Evolutionary conservation across 805 yeast species (phyloP), one percentile per base, ranked within the genome.

Genomic region (Yarrowia alimentaria): DNA sequence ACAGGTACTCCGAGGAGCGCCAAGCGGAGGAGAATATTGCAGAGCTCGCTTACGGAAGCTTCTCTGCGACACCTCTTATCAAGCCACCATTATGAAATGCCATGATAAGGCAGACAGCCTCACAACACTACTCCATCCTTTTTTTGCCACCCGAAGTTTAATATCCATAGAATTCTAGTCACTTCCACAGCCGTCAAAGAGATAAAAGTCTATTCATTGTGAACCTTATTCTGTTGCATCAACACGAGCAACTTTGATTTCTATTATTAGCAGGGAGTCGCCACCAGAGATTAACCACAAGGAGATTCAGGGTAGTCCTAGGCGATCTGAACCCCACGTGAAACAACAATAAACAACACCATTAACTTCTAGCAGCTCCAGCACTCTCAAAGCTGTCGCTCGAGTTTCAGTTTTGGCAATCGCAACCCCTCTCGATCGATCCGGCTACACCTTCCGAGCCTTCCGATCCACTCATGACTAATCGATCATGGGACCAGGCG

Each of bases 131-230:
- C 29, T 26, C 11, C 33, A 10, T 28, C 13, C 25, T 22, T 28
- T 28, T 25, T 40, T 40, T 28, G 47, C 47, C 47, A 40, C 47
- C 47, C 47, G 6, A 40, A 40, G 25, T 11, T 6, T 40, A 28
- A 18, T 19, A 10, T 16, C 5, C 14, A 5, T 11, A 26, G 29
- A 11, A 26, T 6, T 5, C 12, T 26, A 5, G n/a, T n/a, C n/a
- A n/a, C n/a, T n/a, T n/a, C n/a, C n/a, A n/a, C n/a, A n/a, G n/a
- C n/a, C n/a, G n/a, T n/a, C n/a, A n/a, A n/a, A n/a, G n/a, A n/a
- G n/a, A n/a, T n/a, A n/a, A n/a, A n/a, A n/a, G n/a, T n/a, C n/a
- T n/a, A n/a, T n/a, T n/a, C n/a, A n/a, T n/a, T n/a, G n/a, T n/a
- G n/a, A 22, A 35, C 42, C 29, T n/a, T 12, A 37, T 12, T 21